These are phyloP conservation scores for Melastoma candidum DNA, from an alignment of 441 rosid genomes.

Conservation along the genomic window DNA sequence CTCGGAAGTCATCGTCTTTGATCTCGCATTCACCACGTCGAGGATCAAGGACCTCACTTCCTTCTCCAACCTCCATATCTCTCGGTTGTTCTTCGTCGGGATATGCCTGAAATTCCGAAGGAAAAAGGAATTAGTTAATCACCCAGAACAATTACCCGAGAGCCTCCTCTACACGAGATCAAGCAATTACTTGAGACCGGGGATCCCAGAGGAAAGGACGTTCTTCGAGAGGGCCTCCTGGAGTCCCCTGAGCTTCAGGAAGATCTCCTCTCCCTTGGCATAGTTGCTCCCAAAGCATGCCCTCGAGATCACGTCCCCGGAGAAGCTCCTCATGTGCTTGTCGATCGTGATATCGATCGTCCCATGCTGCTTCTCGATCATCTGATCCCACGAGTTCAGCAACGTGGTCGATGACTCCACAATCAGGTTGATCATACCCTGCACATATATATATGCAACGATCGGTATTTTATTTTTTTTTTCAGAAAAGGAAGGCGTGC, in stretches of 20 bases:
- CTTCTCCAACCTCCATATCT: slow-evolving; percentile 3
- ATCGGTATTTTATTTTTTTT: neutral
- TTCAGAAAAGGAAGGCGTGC: neutral
- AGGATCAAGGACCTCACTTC: neutral
- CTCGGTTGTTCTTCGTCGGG: slow-evolving; percentile 1
- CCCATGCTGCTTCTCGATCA: neutral
- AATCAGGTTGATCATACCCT: slow-evolving; percentile 1
- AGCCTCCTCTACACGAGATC: neutral
- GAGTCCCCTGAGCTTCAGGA: slow-evolving; percentile 1
- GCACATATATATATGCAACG: neutral
- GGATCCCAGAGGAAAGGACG: neutral
- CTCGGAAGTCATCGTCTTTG: neutral
- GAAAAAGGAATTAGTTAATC: no score
- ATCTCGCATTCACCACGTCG: neutral
- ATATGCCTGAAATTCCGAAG: neutral
- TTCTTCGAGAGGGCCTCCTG: slow-evolving; percentile 2
- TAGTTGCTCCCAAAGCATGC: neutral
- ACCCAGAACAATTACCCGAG: neutral
- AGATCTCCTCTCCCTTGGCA: slow-evolving; percentile 6
- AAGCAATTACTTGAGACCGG: neutral
- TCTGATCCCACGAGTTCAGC: slow-evolving; percentile 1
- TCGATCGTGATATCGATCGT: neutral
- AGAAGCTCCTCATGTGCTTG: slow-evolving; percentile 6
- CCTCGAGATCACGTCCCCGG: slow-evolving; percentile 3
- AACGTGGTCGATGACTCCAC: neutral